Conservation (phyloP, 2,329 filamentous ascomycete genomes). For the Endothia cerciana region DNA sequence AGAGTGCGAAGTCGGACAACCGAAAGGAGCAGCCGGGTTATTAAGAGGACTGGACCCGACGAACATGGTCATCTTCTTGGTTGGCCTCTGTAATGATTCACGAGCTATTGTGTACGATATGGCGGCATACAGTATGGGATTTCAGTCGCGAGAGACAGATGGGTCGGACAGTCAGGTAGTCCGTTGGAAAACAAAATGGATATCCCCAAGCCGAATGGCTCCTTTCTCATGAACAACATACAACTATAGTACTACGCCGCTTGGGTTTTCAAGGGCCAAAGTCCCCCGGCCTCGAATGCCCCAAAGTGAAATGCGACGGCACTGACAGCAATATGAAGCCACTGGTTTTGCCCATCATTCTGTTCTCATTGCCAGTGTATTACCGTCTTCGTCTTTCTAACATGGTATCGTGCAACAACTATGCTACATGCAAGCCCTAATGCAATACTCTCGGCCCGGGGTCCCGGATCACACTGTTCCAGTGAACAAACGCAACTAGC, state of each 20-base stretch:
- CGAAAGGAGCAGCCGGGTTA: conserved; percentile 60
- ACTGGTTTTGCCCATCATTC: not conserved
- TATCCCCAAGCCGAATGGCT: not conserved
- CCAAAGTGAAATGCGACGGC: not conserved
- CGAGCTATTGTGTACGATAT: conserved; percentile 23
- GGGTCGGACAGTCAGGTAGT: not conserved
- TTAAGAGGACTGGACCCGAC: conserved; percentile 35
- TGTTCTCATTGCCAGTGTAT: not conserved
- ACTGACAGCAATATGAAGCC: not conserved
- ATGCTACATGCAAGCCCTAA: conserved; percentile 11
- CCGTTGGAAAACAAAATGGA: not conserved
- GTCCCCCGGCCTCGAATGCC: not conserved
- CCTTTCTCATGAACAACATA: not conserved
- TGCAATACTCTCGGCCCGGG: not conserved
- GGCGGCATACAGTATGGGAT: not conserved
- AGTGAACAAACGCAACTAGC: conserved; percentile 7
- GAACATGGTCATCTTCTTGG: not conserved
- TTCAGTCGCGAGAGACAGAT: not conserved
- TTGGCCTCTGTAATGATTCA: conserved; percentile 15
- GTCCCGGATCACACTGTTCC: not conserved
- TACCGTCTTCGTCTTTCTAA: not conserved
- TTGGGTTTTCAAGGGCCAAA: not conserved
- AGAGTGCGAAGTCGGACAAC: conserved; percentile 49
- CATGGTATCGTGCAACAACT: conserved; percentile 15
- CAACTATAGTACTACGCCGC: not conserved